These are phyloP conservation scores for Chalaropsis thielavioides DNA, from an alignment of 2,329 filamentous ascomycete genomes.

Conservation along the genomic window DNA sequence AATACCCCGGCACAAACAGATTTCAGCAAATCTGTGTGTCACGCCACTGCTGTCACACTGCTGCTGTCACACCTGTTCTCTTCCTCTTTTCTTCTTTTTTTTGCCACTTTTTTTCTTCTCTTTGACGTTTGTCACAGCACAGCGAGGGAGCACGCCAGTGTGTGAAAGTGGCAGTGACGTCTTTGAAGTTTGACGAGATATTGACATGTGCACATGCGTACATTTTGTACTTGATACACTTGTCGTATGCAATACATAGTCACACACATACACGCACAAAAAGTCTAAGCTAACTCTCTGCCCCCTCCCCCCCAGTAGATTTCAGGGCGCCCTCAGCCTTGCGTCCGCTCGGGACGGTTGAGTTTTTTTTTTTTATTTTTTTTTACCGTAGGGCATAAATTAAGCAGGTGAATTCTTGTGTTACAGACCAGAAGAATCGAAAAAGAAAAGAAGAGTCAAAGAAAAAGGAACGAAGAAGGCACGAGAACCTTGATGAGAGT, in stretches of 20 bases:
- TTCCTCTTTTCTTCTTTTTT: too few relatives aligned
- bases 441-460: neutral
- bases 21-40: neutral
- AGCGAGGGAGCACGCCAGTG: neutral
- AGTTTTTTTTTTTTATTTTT: neutral
- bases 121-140: neutral
- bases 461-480: neutral
- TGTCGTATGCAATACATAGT: neutral
- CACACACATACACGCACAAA: neutral
- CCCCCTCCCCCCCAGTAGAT: neutral
- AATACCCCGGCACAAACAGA: too few relatives aligned
- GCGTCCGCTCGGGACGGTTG: neutral
- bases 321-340: constrained; percentile 3
- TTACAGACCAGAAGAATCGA: neutral
- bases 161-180: too few relatives aligned
- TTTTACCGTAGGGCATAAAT: neutral
- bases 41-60: neutral
- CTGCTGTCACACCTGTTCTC: neutral
- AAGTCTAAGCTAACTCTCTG: neutral
- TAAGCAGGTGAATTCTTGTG: neutral
- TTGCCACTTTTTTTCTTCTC: neutral
- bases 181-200: too few relatives aligned
- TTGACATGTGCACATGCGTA: too few relatives aligned
- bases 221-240: neutral
- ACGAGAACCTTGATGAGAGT: neutral